Conservation (phyloP, 2,329 filamentous ascomycete species). For the Verticillium tricorpus region DNA sequence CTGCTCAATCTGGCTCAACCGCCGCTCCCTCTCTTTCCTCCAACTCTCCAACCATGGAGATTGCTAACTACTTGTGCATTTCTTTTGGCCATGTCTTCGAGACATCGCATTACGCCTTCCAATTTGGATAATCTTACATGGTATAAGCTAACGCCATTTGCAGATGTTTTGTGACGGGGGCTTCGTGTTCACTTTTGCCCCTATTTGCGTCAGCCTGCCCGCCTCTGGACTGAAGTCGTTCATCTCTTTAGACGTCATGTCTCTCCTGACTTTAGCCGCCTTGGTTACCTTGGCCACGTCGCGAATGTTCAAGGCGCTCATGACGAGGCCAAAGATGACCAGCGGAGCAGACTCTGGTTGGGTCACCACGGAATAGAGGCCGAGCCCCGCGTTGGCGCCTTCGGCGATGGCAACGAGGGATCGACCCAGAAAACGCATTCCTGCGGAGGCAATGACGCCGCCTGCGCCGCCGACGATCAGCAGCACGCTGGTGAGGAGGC, state of each 20-base stretch:
- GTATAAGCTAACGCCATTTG: too few species aligned
- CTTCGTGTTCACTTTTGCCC: too few species aligned
- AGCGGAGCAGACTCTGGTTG: background rate
- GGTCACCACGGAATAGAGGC: background rate
- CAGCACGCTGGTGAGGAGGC: constrained; percentile 6
- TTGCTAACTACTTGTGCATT: too few species aligned
- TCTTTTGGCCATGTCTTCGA: too few species aligned
- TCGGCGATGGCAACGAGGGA: background rate
- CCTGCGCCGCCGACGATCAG: constrained; percentile 1
- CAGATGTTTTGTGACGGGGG: too few species aligned
- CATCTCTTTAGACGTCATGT: background rate
- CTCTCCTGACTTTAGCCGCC: background rate
- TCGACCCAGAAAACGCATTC: background rate
- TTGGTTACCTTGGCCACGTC: background rate
- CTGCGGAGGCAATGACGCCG: background rate
- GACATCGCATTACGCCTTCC: too few species aligned
- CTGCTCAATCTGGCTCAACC: too few species aligned
- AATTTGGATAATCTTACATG: too few species aligned
- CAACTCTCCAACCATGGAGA: too few species aligned
- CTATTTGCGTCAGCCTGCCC: background rate
- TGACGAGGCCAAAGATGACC: constrained; percentile 1
- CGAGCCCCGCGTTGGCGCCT: background rate
- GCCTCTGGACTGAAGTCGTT: background rate
- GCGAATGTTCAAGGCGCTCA: constrained; percentile 1
- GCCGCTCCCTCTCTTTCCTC: too few species aligned